Evolutionary conservation across 2,329 filamentous ascomycete genomes (phyloP).

Genomic region (Stemphylium lycopersici): DNA sequence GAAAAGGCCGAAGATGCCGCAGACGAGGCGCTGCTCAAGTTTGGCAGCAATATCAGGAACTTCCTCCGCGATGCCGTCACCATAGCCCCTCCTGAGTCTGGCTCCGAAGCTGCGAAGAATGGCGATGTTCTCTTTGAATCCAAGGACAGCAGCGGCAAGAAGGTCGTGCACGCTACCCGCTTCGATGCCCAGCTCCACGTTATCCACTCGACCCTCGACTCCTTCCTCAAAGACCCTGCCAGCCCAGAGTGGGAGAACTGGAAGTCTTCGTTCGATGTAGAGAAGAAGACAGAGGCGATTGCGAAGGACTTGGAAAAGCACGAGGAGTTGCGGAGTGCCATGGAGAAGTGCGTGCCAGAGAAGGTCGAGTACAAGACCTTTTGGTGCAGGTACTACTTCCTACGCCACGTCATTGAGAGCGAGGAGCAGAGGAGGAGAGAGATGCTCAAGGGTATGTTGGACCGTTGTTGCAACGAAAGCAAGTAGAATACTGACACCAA

Average conservation of each 20-base stretch:
- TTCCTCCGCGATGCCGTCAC: conserved; percentile 90
- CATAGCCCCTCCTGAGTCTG: conserved; percentile 73
- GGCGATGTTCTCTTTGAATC: conserved; percentile 83
- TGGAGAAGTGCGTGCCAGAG: conserved; percentile 96
- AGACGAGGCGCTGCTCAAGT: conserved; percentile 90
- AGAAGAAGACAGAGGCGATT: conserved; percentile 84
- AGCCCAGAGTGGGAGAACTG: conserved; percentile 77
- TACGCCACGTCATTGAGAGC: conserved; percentile 89
- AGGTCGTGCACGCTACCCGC: conserved; percentile 91
- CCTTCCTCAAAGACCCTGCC: conserved; percentile 79
- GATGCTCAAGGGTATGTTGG: conserved; percentile 78
- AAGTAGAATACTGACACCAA: not conserved
- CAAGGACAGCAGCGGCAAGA: conserved; percentile 85
- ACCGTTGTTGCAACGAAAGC: accelerated
- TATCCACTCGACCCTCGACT: conserved; percentile 83
- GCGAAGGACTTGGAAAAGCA: conserved; percentile 83
- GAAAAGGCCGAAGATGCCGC: conserved; percentile 93
- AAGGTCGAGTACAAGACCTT: conserved; percentile 87
- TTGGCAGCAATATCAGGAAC: conserved; percentile 86
- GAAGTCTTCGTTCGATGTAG: conserved; percentile 76
- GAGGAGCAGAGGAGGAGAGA: conserved; percentile 89
- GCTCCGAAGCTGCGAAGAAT: conserved; percentile 53
- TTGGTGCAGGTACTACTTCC: conserved; percentile 95
- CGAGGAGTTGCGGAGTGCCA: conserved; percentile 80
- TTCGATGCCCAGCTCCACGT: conserved; percentile 97